Percentiles rank a stretch among this genome's conserved stretches.
Conservation (phyloP, 441 rosid species). For the Populus hybrid region DNA sequence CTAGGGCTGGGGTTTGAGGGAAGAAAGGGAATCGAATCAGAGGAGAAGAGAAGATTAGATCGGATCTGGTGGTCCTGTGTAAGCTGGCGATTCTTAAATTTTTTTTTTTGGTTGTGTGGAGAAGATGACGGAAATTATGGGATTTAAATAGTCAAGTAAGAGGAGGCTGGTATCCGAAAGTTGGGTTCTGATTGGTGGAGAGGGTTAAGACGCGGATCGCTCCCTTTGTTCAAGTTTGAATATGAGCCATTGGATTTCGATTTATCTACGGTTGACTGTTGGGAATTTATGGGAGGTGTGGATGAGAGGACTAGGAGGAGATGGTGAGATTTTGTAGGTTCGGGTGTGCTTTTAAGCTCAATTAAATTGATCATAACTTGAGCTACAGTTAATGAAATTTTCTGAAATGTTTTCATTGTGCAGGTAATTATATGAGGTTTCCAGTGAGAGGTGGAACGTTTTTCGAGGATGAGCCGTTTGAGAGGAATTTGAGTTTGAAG, state of each 20-base stretch:
- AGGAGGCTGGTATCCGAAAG: constrained; percentile 31
- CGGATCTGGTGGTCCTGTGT: not conserved
- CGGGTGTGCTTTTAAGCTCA: constrained; percentile 67
- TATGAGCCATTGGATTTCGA: constrained; percentile 51
- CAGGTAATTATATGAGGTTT: constrained; percentile 53
- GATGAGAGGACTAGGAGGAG: constrained; percentile 19
- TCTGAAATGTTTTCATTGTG: constrained; percentile 20
- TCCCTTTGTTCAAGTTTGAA: constrained; percentile 42
- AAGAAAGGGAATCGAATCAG: not conserved
- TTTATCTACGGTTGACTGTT: constrained; percentile 42
- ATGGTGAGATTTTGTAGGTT: constrained; percentile 20
- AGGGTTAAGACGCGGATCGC: constrained; percentile 51
- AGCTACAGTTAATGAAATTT: constrained; percentile 21
- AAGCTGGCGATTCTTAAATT: not conserved
- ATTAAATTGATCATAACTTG: constrained; percentile 34
- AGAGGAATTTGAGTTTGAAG: constrained; percentile 34
- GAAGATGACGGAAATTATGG: constrained; percentile 24
- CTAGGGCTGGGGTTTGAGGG: too few relatives aligned
- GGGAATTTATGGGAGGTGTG: constrained; percentile 15
- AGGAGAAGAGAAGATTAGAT: not conserved
- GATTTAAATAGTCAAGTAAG: constrained; percentile 59
- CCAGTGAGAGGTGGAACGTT: constrained; percentile 16
- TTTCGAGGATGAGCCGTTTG: not conserved
- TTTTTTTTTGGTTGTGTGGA: constrained; percentile 12
- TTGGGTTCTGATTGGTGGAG: constrained; percentile 53